These are phyloP conservation scores for Kappamyces sp. DNA, from an alignment of 192 early-diverging fungal species.

Conservation along the genomic window DNA sequence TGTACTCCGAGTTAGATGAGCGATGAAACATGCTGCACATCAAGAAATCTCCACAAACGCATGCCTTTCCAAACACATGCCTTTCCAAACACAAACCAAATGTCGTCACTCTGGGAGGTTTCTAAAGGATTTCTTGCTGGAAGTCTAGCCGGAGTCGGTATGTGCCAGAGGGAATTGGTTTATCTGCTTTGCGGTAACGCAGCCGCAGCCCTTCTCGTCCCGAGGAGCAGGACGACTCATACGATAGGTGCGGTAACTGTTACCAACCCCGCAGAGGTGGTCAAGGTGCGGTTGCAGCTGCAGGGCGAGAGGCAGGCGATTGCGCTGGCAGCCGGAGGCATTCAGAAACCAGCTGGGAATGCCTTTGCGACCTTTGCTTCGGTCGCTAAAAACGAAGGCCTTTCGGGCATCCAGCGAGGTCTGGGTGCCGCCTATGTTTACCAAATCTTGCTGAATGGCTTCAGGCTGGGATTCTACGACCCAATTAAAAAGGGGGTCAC, in stretches of 20 bases:
- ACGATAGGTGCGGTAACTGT: constrained; percentile 70
- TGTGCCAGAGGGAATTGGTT: too few relatives aligned
- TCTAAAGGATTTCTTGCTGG: too few relatives aligned
- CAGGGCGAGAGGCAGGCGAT: constrained; percentile 71
- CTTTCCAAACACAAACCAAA: too few relatives aligned
- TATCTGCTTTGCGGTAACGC: too few relatives aligned
- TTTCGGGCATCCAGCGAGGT: constrained; percentile 81
- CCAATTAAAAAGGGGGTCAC: constrained; percentile 59
- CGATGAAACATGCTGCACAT: too few relatives aligned
- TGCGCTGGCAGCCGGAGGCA: background rate
- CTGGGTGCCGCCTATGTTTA: constrained; percentile 84
- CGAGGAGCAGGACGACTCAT: too few relatives aligned
- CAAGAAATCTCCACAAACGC: too few relatives aligned
- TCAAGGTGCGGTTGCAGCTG: constrained; percentile 89
- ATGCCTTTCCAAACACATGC: too few relatives aligned
- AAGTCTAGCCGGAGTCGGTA: too few relatives aligned
- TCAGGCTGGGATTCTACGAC: constrained; percentile 85
- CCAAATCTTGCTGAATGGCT: constrained; percentile 89
- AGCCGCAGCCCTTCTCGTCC: too few relatives aligned
- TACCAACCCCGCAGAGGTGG: constrained; percentile 94
- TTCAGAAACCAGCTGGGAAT: constrained; percentile 56
- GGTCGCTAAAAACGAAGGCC: constrained; percentile 74
- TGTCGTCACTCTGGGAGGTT: too few relatives aligned
- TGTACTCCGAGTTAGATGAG: too few relatives aligned
- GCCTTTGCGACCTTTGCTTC: constrained; percentile 69